phyloP scores from a whole-genome alignment of 768 basidiomycete species.

The Boletus eberwhitei region DNA sequence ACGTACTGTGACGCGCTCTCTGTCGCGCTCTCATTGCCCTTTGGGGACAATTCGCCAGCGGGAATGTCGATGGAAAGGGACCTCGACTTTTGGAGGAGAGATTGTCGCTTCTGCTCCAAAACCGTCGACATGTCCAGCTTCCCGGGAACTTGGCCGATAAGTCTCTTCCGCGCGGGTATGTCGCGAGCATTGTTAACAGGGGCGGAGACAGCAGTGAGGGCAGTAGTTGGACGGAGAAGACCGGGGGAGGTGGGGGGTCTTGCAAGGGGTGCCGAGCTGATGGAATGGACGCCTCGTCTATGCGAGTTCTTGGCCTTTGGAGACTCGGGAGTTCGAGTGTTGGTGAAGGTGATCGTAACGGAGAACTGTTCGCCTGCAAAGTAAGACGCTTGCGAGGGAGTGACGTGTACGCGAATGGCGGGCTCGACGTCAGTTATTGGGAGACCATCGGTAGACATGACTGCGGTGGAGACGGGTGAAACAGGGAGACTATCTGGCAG shows the following conservation, averaged over 20 bases:
- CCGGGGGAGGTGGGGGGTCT: slow-evolving; percentile 83
- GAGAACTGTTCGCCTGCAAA: slow-evolving; percentile 90
- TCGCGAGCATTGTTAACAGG: slow-evolving; percentile 28
- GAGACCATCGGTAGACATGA: slow-evolving; percentile 21
- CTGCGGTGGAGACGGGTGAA: not conserved
- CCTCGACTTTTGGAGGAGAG: slow-evolving; percentile 45
- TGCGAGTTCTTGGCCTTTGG: slow-evolving; percentile 43
- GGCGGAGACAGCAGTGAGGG: slow-evolving; percentile 23
- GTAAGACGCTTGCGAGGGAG: slow-evolving; percentile 83
- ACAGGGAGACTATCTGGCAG: not conserved
- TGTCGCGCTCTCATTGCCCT: slow-evolving; percentile 16
- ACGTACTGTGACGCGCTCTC: slow-evolving; percentile 24
- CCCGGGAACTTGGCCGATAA: slow-evolving; percentile 46
- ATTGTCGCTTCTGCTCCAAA: slow-evolving; percentile 53
- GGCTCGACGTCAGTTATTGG: slow-evolving; percentile 34
- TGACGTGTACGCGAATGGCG: slow-evolving; percentile 64
- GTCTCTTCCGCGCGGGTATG: slow-evolving; percentile 43
- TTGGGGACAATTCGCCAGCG: slow-evolving; percentile 40
- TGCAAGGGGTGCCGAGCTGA: slow-evolving; percentile 78
- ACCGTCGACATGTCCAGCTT: slow-evolving; percentile 44
- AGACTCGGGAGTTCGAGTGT: slow-evolving; percentile 57
- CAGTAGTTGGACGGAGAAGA: slow-evolving; percentile 40
- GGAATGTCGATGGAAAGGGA: slow-evolving; percentile 67
- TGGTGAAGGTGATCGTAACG: slow-evolving; percentile 84
- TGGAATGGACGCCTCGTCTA: slow-evolving; percentile 72